Conservation (phyloP, 306 rosid species). For the Glycine soja region DNA sequence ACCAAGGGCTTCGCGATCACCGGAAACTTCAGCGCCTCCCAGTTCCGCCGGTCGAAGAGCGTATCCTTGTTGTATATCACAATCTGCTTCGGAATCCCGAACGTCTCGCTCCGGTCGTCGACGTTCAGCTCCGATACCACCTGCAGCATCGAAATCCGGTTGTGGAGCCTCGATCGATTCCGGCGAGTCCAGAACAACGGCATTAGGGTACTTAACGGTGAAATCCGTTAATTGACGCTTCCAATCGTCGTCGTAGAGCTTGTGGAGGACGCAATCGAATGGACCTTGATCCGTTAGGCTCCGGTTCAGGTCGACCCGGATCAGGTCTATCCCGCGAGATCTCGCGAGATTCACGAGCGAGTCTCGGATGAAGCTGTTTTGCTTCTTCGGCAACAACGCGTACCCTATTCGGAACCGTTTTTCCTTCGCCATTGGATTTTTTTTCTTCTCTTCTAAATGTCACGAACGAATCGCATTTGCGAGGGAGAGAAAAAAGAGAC, state of each 20-base stretch:
- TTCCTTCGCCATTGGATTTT: conserved; percentile 70
- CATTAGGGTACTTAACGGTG: conserved; percentile 64
- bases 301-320: conserved; percentile 56
- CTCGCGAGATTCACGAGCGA: conserved; percentile 65
- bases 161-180: conserved; percentile 86
- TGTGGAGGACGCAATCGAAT: conserved; percentile 83
- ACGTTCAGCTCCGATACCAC: conserved; percentile 78
- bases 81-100: conserved; percentile 92
- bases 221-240: conserved; percentile 52
- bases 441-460: neutral
- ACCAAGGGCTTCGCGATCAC: conserved; percentile 85
- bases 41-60: conserved; percentile 60
- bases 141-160: conserved; percentile 93
- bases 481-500: neutral
- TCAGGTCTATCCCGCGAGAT: conserved; percentile 77
- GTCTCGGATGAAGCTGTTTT: conserved; percentile 77
- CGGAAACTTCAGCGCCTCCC: conserved; percentile 78
- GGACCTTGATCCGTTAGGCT: conserved; percentile 77
- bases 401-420: conserved; percentile 68
- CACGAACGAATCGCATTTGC: conserved; percentile 44
- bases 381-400: conserved; percentile 87
- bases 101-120: conserved; percentile 61
- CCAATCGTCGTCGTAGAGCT: conserved; percentile 81
- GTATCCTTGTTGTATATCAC: conserved; percentile 81
- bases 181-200: conserved; percentile 68